phyloP scores from a whole-genome alignment of 139 green algal species.

The Microglena sp. region DNA sequence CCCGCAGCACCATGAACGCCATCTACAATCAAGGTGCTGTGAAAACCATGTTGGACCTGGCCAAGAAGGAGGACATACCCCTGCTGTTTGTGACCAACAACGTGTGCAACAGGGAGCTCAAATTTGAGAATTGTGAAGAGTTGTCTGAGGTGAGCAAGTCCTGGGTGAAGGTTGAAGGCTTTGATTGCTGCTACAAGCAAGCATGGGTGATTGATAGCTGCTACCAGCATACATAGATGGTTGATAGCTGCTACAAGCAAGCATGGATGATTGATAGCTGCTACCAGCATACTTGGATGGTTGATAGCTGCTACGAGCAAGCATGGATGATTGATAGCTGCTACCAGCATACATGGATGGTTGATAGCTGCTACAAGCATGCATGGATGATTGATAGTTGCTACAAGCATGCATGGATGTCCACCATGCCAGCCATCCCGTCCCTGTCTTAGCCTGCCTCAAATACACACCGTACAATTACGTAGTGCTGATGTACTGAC shows the following conservation, averaged over 20 bases:
- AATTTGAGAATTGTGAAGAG: slow-evolving; percentile 20
- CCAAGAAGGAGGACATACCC: slow-evolving; percentile 17
- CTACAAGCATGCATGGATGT: background rate
- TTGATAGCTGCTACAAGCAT: no score
- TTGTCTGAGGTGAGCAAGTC: slow-evolving; percentile 8
- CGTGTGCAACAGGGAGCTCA: slow-evolving; percentile 33
- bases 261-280: background rate
- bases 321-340: background rate
- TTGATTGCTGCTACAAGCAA: no score
- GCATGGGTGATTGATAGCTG: background rate
- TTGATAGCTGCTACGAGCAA: background rate
- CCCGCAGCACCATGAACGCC: slow-evolving; percentile 35
- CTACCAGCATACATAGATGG: background rate
- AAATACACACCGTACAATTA: no score
- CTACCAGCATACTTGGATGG: background rate
- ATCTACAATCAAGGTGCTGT: slow-evolving; percentile 25
- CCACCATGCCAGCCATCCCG: no score
- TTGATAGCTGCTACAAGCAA: no score
- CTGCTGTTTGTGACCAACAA: slow-evolving; percentile 47
- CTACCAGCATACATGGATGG: background rate
- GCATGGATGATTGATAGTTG: no score
- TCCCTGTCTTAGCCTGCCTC: no score
- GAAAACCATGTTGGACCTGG: slow-evolving; percentile 18
- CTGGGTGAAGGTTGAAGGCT: no score
- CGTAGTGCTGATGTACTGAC: background rate